Evolutionary conservation across 805 yeast species (phyloP).

Genomic region (Starmerella kuoi): DNA sequence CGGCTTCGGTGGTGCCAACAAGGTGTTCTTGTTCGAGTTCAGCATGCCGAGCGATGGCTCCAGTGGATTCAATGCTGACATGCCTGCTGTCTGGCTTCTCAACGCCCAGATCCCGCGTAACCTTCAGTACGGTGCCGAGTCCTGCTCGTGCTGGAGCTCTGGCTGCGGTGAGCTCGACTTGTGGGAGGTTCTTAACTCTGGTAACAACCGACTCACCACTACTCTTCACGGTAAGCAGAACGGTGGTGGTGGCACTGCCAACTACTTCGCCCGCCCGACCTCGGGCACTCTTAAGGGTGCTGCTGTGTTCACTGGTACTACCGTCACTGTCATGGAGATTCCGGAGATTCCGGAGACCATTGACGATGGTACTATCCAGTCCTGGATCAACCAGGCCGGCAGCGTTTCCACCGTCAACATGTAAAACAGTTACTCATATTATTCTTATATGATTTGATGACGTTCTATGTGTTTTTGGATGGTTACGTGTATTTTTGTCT

Average conservation of each 20-base stretch:
- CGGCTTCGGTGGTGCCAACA: constrained; percentile 75
- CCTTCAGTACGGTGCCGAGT: constrained; percentile 70
- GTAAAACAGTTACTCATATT: constrained; percentile 1
- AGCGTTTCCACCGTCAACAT: constrained; percentile 31
- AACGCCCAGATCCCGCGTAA: constrained; percentile 96
- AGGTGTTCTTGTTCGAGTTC: constrained; percentile 88
- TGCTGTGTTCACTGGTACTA: constrained; percentile 53
- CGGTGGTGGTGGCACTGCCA: constrained; percentile 65
- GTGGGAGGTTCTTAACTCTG: constrained; percentile 74
- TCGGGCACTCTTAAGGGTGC: constrained; percentile 74
- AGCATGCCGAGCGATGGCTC: constrained; percentile 68
- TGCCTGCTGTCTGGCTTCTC: constrained; percentile 97
- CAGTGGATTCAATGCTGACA: constrained; percentile 52
- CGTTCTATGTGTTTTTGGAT: too few relatives aligned
- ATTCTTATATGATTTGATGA: too few relatives aligned
- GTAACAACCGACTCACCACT: constrained; percentile 54
- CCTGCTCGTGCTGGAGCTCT: constrained; percentile 90
- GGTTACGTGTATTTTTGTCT: too few relatives aligned
- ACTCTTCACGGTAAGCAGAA: constrained; percentile 83
- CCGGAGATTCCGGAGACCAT: constrained; percentile 49
- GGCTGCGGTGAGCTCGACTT: constrained; percentile 98
- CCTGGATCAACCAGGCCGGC: constrained; percentile 32
- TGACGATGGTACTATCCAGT: constrained; percentile 41
- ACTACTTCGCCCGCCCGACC: constrained; percentile 82
- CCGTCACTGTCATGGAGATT: constrained; percentile 43